Evolutionary conservation across 371 early-diverging fungal species (phyloP).

Genomic region (Mucor mucedo): DNA sequence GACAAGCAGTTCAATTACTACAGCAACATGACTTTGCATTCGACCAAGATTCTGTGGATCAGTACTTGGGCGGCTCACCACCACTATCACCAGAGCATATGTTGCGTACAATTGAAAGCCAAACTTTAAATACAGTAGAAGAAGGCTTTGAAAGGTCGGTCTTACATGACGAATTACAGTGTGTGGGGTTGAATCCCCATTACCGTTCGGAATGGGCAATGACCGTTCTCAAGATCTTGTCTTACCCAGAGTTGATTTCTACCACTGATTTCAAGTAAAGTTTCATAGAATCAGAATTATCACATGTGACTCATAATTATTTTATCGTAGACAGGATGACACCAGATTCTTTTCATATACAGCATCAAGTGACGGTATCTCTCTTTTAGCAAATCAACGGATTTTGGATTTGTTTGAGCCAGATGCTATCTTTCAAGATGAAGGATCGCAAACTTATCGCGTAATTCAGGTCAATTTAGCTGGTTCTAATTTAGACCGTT

Average conservation of each 20-base stretch:
- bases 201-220: slow-evolving; percentile 59
- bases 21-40: slow-evolving; percentile 60
- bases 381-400: slow-evolving; percentile 67
- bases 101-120: slow-evolving; percentile 1
- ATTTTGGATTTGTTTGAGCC: slow-evolving; percentile 67
- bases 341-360: slow-evolving; percentile 75
- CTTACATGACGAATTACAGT: slow-evolving; percentile 58
- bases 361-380: slow-evolving; percentile 73
- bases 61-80: slow-evolving; percentile 30
- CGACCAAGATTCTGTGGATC: slow-evolving; percentile 46
- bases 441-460: slow-evolving; percentile 60
- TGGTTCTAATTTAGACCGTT: slow-evolving; percentile 65
- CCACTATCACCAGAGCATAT: not conserved
- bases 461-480: slow-evolving; percentile 77
- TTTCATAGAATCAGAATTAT: slow-evolving; percentile 1
- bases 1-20: slow-evolving; percentile 61
- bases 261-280: slow-evolving; percentile 17
- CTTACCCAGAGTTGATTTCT: slow-evolving; percentile 57
- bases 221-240: slow-evolving; percentile 67
- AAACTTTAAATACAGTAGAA: slow-evolving; percentile 16
- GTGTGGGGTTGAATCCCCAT: slow-evolving; percentile 70
- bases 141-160: slow-evolving; percentile 43
- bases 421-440: slow-evolving; percentile 62
- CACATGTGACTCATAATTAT: not conserved
- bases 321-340: slow-evolving; percentile 16